phyloP scores from a whole-genome alignment of 345 rosid genomes.

The Boechera stricta region DNA sequence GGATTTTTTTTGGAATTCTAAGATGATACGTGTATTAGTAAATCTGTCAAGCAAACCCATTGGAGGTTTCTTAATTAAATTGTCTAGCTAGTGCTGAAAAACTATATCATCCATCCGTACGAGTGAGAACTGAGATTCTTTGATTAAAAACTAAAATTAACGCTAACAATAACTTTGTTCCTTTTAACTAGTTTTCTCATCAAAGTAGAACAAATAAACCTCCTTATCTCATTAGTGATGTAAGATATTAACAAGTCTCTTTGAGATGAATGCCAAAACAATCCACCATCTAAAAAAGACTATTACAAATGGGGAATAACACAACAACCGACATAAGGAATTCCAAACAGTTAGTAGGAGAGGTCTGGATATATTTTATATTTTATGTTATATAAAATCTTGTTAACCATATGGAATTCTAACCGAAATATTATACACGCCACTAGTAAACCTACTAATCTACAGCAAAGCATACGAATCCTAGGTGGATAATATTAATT shows the following conservation, averaged over 20 bases:
- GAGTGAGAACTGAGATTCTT: neutral
- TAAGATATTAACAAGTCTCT: neutral
- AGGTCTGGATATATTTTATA: too few relatives aligned
- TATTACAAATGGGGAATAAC: neutral
- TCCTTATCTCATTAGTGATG: neutral
- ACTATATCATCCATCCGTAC: neutral
- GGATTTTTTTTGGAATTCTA: neutral
- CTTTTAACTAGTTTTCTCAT: too few relatives aligned
- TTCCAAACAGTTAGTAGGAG: neutral
- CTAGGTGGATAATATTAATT: neutral
- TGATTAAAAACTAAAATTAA: neutral
- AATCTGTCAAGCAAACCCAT: neutral
- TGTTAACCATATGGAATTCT: neutral
- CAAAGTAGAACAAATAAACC: too few relatives aligned
- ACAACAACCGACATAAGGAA: neutral
- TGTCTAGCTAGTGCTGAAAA: neutral
- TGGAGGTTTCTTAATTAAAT: neutral
- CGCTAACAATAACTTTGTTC: too few relatives aligned
- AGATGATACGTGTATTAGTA: neutral
- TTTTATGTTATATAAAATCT: neutral
- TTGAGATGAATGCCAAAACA: neutral
- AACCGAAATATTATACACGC: neutral
- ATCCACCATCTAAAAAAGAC: neutral
- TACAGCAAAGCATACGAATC: neutral
- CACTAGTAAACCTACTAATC: neutral